Percentiles rank a stretch among this genome's conserved stretches.
Evolutionary conservation across 768 basidiomycete species (phyloP).

Genomic region (Fomitopsis serialis): DNA sequence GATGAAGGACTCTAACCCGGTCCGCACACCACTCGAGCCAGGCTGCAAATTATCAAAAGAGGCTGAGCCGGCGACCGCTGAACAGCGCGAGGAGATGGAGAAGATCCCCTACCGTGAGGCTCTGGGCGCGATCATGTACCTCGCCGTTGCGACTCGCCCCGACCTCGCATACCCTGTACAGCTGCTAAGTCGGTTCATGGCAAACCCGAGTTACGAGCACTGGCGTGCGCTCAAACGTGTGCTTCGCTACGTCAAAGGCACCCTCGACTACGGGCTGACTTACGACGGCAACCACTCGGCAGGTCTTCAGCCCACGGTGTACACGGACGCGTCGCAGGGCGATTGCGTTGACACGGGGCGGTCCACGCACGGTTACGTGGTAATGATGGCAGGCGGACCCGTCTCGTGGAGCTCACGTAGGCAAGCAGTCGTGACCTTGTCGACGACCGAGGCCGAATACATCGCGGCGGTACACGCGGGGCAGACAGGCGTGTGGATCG

Average conservation of each 20-base stretch:
- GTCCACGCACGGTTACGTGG: conserved; percentile 25
- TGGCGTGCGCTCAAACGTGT: conserved; percentile 19
- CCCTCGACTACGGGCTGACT: conserved; percentile 10
- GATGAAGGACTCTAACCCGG: conserved; percentile 17
- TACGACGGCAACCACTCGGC: neutral
- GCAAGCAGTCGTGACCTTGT: too few species aligned
- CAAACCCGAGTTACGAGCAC: conserved; percentile 14
- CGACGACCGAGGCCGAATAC: too few species aligned
- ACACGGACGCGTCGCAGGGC: neutral
- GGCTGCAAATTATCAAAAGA: conserved; percentile 3
- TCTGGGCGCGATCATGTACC: too few species aligned
- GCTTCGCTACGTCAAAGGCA: conserved; percentile 23
- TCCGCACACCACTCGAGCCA: conserved; percentile 16
- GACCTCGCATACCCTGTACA: conserved; percentile 8
- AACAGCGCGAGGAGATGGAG: conserved; percentile 1
- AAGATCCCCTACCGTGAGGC: conserved; percentile 1
- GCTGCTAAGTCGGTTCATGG: conserved; percentile 8
- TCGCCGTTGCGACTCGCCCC: conserved; percentile 3
- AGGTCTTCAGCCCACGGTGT: neutral
- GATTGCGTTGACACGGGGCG: neutral
- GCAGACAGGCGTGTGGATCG: neutral
- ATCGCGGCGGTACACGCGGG: neutral
- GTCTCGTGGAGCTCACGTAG: conserved; percentile 37
- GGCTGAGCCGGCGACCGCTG: neutral
- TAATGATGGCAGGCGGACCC: conserved; percentile 27